These are phyloP conservation scores for Stagonosporopsis cucurbitacearum DNA, from an alignment of 2,329 filamentous ascomycete genomes.

Conservation along the genomic window DNA sequence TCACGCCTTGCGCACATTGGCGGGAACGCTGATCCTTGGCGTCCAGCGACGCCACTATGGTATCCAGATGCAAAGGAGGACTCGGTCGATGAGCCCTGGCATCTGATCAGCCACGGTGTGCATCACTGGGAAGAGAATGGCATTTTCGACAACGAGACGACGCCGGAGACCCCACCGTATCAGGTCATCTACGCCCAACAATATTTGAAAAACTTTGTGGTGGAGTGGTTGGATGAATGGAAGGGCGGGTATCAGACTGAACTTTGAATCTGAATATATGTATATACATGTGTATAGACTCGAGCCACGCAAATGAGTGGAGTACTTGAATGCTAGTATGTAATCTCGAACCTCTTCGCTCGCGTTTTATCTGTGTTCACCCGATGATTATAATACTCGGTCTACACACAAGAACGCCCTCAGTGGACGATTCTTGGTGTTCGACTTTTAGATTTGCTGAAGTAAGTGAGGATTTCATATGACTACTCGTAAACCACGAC, in stretches of 20 bases:
- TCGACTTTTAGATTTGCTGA: too few species aligned
- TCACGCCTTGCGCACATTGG: slow-evolving; percentile 79
- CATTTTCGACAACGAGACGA: slow-evolving; percentile 68
- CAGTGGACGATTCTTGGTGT: too few species aligned
- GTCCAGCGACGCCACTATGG: slow-evolving; percentile 73
- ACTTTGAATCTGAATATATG: background rate
- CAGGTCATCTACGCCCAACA: slow-evolving; percentile 66
- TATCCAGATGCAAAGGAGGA: slow-evolving; percentile 65
- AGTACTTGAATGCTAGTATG: too few species aligned
- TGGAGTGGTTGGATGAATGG: slow-evolving; percentile 64
- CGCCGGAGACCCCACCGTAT: slow-evolving; percentile 62
- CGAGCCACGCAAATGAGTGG: too few species aligned
- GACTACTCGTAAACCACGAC: too few species aligned
- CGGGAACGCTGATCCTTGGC: slow-evolving; percentile 81
- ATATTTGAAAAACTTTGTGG: slow-evolving; percentile 66
- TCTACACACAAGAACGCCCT: too few species aligned
- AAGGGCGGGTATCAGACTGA: slow-evolving; percentile 19
- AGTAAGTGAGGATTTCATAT: too few species aligned
- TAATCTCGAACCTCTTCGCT: too few species aligned
- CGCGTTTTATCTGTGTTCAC: too few species aligned
- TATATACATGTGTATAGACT: background rate
- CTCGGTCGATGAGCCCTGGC: slow-evolving; percentile 70
- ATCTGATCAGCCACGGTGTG: slow-evolving; percentile 75
- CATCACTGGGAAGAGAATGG: slow-evolving; percentile 84
- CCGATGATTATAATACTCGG: too few species aligned